A percentile compares a stretch with the other conserved stretches of the same genome.
Evolutionary conservation across 2,329 filamentous ascomycete species (phyloP).

Genomic region (Fusarium sp.): DNA sequence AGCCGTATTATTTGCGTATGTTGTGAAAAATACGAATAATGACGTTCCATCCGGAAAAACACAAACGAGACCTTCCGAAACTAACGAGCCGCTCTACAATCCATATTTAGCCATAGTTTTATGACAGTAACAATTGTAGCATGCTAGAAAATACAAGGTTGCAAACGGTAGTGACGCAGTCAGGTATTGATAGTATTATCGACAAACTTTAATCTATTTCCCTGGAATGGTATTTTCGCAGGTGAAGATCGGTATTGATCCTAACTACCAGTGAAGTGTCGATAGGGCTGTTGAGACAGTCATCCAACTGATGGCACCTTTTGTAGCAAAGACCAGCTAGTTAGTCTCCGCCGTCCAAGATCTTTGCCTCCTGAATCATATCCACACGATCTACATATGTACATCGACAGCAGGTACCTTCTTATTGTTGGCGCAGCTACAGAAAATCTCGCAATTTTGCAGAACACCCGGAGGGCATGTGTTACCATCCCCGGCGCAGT

Average conservation of each 20-base stretch:
- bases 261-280: background rate
- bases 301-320: background rate
- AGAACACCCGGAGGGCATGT: background rate
- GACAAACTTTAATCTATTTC: background rate
- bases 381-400: background rate
- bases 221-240: background rate
- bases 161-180: background rate
- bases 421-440: background rate
- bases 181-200: background rate
- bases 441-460: background rate
- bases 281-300: background rate
- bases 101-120: background rate
- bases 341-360: background rate
- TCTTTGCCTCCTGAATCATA: background rate
- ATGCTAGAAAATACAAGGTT: background rate
- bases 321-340: background rate
- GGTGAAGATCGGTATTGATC: background rate
- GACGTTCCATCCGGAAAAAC: background rate
- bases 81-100: background rate
- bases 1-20: background rate
- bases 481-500: background rate
- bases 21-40: background rate
- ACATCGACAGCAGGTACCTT: background rate
- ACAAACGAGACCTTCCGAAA: background rate
- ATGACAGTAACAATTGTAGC: background rate